phyloP scores from a whole-genome alignment of 495 filamentous ascomycete genomes.

The Amorphotheca resinae region DNA sequence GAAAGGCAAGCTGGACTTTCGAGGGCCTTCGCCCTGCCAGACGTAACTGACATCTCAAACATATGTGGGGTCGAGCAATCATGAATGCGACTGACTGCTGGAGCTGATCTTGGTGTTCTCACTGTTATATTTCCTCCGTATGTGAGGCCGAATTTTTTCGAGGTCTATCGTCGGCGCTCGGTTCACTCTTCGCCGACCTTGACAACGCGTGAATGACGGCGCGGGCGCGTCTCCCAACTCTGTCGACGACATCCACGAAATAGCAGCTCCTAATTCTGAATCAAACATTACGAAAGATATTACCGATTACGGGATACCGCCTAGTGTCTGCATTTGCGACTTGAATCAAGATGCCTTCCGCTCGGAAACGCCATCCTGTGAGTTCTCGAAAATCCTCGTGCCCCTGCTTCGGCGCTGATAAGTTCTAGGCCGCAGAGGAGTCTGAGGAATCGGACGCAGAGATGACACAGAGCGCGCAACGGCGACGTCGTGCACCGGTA shows the following conservation, averaged over 20 bases:
- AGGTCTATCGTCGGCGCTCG: conserved; percentile 1
- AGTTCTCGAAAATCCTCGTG: not conserved
- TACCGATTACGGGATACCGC: no score
- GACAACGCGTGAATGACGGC: no score
- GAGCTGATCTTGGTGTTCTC: not conserved
- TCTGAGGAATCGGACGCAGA: conserved; percentile 14
- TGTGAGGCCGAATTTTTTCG: conserved; percentile 1
- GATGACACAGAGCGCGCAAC: conserved; percentile 11
- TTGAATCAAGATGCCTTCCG: conserved; percentile 13
- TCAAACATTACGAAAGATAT: no score
- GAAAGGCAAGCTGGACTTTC: conserved; percentile 6
- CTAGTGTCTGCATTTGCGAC: no score
- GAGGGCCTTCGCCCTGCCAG: conserved; percentile 17
- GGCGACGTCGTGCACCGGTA: conserved; percentile 3
- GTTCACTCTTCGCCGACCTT: conserved; percentile 1
- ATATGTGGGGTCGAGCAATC: conserved; percentile 35
- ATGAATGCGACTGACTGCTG: conserved; percentile 23
- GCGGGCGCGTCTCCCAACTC: no score
- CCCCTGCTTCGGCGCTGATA: not conserved
- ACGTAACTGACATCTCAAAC: conserved; percentile 34
- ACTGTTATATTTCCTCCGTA: no score
- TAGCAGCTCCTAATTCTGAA: no score
- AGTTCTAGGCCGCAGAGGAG: conserved; percentile 9
- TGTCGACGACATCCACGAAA: no score
- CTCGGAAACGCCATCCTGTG: conserved; percentile 12